phyloP scores from a whole-genome alignment of 148 eudicot genomes.

The Rhododendron griersonianum region DNA sequence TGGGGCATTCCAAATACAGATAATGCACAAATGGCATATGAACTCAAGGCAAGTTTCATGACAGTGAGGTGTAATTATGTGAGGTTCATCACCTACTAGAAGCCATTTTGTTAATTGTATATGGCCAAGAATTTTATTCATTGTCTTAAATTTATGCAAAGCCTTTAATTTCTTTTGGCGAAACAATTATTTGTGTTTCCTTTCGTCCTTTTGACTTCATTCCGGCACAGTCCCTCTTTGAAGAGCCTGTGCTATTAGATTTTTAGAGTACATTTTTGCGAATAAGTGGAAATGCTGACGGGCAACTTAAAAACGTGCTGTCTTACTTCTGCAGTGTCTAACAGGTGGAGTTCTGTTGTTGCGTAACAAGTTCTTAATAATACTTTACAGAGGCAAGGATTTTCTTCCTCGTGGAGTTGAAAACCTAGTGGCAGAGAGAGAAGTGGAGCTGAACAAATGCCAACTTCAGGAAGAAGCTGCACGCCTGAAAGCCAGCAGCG shows the following conservation, averaged over 20 bases:
- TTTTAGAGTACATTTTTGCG: not conserved
- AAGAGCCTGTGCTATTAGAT: not conserved
- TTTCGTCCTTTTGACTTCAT: not conserved
- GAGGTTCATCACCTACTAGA: constrained; percentile 3
- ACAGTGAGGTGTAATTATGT: not conserved
- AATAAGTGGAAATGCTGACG: not conserved
- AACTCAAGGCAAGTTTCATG: constrained; percentile 74
- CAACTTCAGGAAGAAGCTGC: constrained; percentile 82
- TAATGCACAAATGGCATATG: constrained; percentile 89
- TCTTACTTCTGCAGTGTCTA: constrained; percentile 57
- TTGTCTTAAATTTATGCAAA: not conserved
- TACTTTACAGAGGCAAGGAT: constrained; percentile 92
- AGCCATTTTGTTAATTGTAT: not conserved
- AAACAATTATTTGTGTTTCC: not conserved
- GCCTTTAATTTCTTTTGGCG: not conserved
- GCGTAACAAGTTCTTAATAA: constrained; percentile 89
- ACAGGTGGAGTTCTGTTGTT: constrained; percentile 90
- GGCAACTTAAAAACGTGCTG: not conserved
- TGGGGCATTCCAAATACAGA: constrained; percentile 76
- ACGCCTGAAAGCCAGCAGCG: constrained; percentile 35
- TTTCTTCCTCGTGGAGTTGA: constrained; percentile 65
- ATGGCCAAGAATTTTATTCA: not conserved
- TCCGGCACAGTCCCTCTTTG: not conserved
- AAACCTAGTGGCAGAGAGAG: constrained; percentile 53
- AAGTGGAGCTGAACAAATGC: constrained; percentile 55